Base-by-base conservation (phyloP, 257 asterid genomes). In the Thymus quinquecostatus region DNA sequence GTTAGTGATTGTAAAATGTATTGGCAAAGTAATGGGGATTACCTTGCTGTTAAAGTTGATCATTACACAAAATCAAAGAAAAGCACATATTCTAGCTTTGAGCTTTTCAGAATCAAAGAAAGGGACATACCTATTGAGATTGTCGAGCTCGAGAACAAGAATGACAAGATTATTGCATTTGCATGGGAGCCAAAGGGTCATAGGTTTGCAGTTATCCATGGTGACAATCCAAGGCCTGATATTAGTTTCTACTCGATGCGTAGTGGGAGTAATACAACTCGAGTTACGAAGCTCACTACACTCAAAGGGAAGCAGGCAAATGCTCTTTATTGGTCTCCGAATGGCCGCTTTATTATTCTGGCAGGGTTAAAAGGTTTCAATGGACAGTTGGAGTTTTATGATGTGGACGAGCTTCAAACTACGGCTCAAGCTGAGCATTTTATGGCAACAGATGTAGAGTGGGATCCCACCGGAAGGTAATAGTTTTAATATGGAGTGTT, bases 171-270 rank as follows among this genome's bases (percentile, higher is more conserved):
- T 41, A 83, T 93, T 78, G 96, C 96, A 21, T 93, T 93, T 83
- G 96, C 97, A 62, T 93, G 97, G 98, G 97, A 93, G 82, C 97
- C 97, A 4, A 93, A 89, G 78, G 97, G 98, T 30, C 97, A 93
- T 70, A 87, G 96, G 59, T 89, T 93, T 77, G 98, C 98, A 29
- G 88, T 93, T 77, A 91, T 93, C 68, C 98, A 93, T 59, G 97
- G 97, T 41, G 98, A 93, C 72, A 86, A 79, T 81, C 96, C 96
- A 4, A 89, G 86, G 87, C 96, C 97, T 8, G 97, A 93, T 55
- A 82, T 91, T 38, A 93, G 97, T 72, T 93, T 93, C 84, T 91
- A 93, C 80, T 77, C 97, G 2, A 86, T 91, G 98, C 88, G 88
- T 63, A 86, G 96, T 77, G 89, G 87, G 55, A 81, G 77, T 9